Evolutionary conservation across 768 basidiomycete species (phyloP), one percentile per base, ranked within the genome.

Genomic region (Tulasnella sp.): DNA sequence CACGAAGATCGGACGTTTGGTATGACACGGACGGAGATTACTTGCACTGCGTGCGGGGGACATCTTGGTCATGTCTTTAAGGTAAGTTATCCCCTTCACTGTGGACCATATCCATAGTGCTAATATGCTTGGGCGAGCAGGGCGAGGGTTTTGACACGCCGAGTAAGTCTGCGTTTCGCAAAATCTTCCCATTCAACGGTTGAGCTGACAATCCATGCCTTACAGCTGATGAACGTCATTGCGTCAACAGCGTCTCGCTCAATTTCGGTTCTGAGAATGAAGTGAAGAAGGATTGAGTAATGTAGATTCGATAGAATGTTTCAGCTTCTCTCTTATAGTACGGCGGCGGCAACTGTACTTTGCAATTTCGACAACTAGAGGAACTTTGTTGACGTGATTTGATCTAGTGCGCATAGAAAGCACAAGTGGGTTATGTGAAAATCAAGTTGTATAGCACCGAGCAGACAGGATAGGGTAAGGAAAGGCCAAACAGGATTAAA

Each of bases 11-110:
- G 78, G 20, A 84, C 90, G 0, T 84, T 88, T 77, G 92, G 92
- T 61, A 91, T 89, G 88, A 85, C 85, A 9, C 81, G 96, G 72
- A 95, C 86, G 23, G 96, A 98, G 86, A 97, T 98, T 70, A 92
- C 90, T 37, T 97, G 95, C 82, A 88, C 93, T 23, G 92, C 94
- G 2, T 97, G 96, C 82, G 95, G 94, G 11, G 95, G 96, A 0
- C 96, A 98, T 83, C 87, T 98, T 6, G 96, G 96, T 5, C 96
- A 98, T 83, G 93, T 98, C 55, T 98, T 98, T 89, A 93, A 93
- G 82, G 81, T 80, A 35, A 55, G 81, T 57, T 55, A 29, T 29
- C 32, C 35, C 46, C 35, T 44, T n/a, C 55, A 23, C 44, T 40
- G 57, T 9, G 9, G 11, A 26, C 29, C 44, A 15, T 71, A 61